Base-by-base conservation (phyloP, 225 moss, liverwort and hornwort species). In the Ulota crispa region DNA sequence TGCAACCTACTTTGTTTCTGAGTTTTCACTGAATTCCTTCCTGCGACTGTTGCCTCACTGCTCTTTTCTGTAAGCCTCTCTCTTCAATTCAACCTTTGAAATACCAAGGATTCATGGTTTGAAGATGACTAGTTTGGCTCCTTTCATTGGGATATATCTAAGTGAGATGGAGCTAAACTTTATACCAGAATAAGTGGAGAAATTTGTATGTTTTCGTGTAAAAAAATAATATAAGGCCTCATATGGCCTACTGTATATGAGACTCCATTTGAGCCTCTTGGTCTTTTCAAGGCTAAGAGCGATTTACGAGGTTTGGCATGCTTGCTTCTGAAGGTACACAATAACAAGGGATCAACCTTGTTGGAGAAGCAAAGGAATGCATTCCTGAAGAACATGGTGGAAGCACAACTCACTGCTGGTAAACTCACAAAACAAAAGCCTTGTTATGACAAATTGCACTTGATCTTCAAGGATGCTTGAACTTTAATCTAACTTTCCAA, bases 321-420 rank as follows among this genome's bases (percentile, higher is more conserved):
- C 5, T 86, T 76, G 64, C 43, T 63, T 80, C 10, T 83, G 79
- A 85, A 93, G 93, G 90, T 93, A 26, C 93, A 93, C 83, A 86
- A 90, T 79, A 88, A 88, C 74, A 92, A 90, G 85, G 89, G 83
- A 41, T 87, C 93, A 26, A 85, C 88, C 23, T 81, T 83, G 73
- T 81, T 90, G 79, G 91, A 93, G 84, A 91, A 81, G 83, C 82
- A 90, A 83, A 80, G 87, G n/a, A 90, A 84, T 74, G 93, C 91
- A 12, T 93, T 92, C 67, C 55, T 90, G 82, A 93, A 93, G 81
- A 86, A 93, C 60, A 71, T 93, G 39, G 85, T 93, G 78, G 84
- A 93, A 77, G 74, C 78, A 59, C 91, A 93, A 77, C 83, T 91
- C 12, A 89, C 91, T 66, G 64, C 80, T 55, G 88, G 89, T 91